Evolutionary conservation across 2,329 filamentous ascomycete species (phyloP), one percentile per base, ranked within the genome.

Genomic region (Fusarium pilosicola): DNA sequence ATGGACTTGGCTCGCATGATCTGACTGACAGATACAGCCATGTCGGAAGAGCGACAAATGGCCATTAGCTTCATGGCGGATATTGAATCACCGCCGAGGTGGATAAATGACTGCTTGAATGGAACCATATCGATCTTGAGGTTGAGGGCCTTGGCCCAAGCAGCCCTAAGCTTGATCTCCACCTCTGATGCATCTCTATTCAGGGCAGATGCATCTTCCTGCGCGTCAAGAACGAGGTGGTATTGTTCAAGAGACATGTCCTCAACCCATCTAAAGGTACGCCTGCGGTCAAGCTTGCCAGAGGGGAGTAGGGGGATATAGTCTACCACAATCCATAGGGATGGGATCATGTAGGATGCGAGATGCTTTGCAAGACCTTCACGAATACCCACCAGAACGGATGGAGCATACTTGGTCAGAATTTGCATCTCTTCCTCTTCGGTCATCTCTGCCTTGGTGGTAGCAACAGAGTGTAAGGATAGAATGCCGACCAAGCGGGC

Each of bases 31-130:
- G 74, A 66, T 5, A 76, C 26, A 46, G 59, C 48, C 52, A 76
- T 73, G 10, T 66, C 30, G 3, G 28, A 65, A 18, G 74, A 68
- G n/a, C 74, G 66, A 2, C 74, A 76, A 26, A 68, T 28, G 0
- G 74, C 71, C 65, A 76, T 76, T 7, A 76, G n/a, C 57, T 74
- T 60, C 74, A 76, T 76, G 0, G 74, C 74, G 0, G 74, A 76
- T 30, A 76, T 76, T 2, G 74, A 76, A 36, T 76, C 74, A 2
- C 74, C 74, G 36, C 74, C 74, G 3, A 76, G 39, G 30, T 62
- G 74, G 12, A 76, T 54, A 10, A 75, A 77, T 0, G 74, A 76
- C 13, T 71, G 61, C 13, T 55, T 69, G 45, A 73, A 76, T 6
- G 74, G 66, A 1, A 76, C 59, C 30, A 7, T 44, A 1, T 75